phyloP scores from a whole-genome alignment of 2,329 filamentous ascomycete species.

The Penicillium sp. region DNA sequence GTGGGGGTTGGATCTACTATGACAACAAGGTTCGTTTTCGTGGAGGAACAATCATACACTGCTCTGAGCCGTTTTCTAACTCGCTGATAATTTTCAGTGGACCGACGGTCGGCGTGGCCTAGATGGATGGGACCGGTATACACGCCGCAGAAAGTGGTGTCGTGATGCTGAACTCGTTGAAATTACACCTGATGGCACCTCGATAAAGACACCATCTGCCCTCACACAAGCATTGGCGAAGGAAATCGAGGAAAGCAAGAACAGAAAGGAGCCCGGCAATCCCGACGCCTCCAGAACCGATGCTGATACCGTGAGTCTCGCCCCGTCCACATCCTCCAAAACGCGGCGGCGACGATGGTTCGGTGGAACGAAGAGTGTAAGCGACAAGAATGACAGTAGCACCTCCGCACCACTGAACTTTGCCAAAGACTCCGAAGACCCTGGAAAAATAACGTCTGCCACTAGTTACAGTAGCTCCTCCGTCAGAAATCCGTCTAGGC shows the following conservation, averaged over 20 bases:
- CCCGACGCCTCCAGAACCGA: slow-evolving; percentile 28
- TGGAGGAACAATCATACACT: neutral
- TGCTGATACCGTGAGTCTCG: slow-evolving; percentile 33
- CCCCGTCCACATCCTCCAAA: slow-evolving; percentile 36
- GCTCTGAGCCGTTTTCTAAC: neutral
- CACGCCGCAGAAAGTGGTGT: slow-evolving; percentile 91
- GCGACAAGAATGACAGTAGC: slow-evolving; percentile 31
- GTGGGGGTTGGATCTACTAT: slow-evolving; percentile 93
- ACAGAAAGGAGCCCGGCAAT: slow-evolving; percentile 21
- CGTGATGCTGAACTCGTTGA: slow-evolving; percentile 95
- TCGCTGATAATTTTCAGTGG: slow-evolving; percentile 64
- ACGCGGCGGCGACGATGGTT: slow-evolving; percentile 46
- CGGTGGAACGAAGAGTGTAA: slow-evolving; percentile 36
- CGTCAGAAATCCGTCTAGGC: slow-evolving; percentile 30
- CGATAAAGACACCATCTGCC: slow-evolving; percentile 46
- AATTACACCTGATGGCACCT: slow-evolving; percentile 54
- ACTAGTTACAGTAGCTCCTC: slow-evolving; percentile 25
- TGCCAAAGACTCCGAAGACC: slow-evolving; percentile 29
- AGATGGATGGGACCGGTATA: slow-evolving; percentile 95
- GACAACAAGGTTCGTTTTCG: slow-evolving; percentile 79
- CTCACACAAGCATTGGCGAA: slow-evolving; percentile 34
- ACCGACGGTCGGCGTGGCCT: slow-evolving; percentile 80
- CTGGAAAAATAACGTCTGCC: slow-evolving; percentile 29
- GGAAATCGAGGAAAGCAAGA: slow-evolving; percentile 26
- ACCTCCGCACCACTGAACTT: slow-evolving; percentile 25